phyloP scores from a whole-genome alignment of 1,284 basidiomycete species.

The Pseudozyma tsukubaensis region DNA sequence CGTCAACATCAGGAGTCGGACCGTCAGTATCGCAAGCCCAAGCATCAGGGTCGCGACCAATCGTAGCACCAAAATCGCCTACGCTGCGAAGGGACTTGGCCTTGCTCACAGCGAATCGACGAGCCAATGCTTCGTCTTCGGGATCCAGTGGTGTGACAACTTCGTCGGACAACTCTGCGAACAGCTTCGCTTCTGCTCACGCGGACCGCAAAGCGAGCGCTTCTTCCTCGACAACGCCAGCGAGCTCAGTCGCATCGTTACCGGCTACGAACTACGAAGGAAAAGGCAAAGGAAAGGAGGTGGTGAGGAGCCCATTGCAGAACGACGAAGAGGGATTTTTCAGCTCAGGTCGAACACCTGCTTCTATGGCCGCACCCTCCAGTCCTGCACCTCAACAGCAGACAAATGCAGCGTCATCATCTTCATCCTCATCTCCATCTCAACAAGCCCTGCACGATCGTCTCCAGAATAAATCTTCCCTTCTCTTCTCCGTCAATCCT shows the following conservation, averaged over 20 bases:
- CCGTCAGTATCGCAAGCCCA: neutral
- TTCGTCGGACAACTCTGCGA: neutral
- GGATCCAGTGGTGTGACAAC: conserved; percentile 18
- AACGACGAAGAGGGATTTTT: conserved; percentile 27
- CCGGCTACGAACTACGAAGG: neutral
- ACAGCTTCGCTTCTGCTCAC: neutral
- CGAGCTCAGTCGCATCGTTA: conserved; percentile 12
- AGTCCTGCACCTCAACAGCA: no score
- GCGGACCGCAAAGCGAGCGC: neutral
- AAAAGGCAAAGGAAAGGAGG: conserved; percentile 21
- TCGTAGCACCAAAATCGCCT: neutral
- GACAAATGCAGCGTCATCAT: neutral
- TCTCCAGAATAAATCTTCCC: conserved; percentile 12
- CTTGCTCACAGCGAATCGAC: conserved; percentile 22
- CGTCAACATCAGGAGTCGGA: neutral
- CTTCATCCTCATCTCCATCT: neutral
- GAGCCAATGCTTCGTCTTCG: conserved; percentile 26
- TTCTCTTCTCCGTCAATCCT: conserved; percentile 9
- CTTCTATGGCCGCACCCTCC: no score
- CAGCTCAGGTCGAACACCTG: conserved; percentile 1
- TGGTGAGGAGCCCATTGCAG: conserved; percentile 10
- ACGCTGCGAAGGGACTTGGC: conserved; percentile 24
- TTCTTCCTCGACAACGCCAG: conserved; percentile 3
- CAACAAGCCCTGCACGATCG: neutral
- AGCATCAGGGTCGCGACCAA: conserved; percentile 6